These are phyloP conservation scores for Taphrina deformans DNA, from an alignment of 1,139 yeast species.

Conservation along the genomic window DNA sequence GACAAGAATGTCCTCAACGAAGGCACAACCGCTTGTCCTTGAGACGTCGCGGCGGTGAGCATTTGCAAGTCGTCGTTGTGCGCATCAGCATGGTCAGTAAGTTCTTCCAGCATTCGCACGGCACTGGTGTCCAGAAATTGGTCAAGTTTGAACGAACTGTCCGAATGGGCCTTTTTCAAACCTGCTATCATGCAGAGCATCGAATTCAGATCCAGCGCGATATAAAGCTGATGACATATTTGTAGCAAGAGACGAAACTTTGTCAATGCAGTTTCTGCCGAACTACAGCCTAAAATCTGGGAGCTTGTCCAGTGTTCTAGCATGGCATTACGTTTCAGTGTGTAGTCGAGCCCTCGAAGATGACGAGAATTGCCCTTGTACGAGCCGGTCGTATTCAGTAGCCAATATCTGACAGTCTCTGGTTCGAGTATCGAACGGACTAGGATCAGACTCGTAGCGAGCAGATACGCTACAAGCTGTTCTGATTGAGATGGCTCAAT, in stretches of 20 bases:
- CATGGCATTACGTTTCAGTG: neutral
- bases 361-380: neutral
- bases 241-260: neutral
- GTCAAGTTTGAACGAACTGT: neutral
- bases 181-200: slow-evolving; percentile 1
- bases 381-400: neutral
- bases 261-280: neutral
- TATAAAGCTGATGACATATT: neutral
- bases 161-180: neutral
- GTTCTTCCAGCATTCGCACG: neutral
- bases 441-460: neutral
- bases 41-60: neutral
- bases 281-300: neutral
- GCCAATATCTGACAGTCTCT: neutral
- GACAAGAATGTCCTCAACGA: neutral
- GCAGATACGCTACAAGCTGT: neutral
- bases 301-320: neutral
- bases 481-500: neutral
- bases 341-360: neutral
- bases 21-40: neutral
- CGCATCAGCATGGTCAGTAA: neutral
- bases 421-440: neutral
- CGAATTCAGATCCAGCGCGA: neutral
- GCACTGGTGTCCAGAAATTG: neutral
- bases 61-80: neutral